Evolutionary conservation across 805 yeast species (phyloP).

Genomic region (Jamesozyma jinghongensis): DNA sequence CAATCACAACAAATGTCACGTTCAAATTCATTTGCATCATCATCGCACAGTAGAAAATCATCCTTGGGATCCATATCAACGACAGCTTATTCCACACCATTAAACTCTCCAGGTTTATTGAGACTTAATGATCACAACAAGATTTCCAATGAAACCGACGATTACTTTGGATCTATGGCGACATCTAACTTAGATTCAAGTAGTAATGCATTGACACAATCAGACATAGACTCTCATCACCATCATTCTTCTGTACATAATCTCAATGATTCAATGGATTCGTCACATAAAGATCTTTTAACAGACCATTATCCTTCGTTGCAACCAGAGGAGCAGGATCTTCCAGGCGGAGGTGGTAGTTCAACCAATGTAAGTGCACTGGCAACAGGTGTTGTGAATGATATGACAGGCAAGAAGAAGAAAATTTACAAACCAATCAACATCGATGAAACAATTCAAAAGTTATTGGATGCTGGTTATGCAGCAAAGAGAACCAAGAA

Average conservation of each 20-base stretch:
- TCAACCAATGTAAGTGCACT: background rate
- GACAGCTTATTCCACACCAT: slow-evolving; percentile 27
- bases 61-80: slow-evolving; percentile 23
- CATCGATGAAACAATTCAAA: slow-evolving; percentile 82
- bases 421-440: slow-evolving; percentile 34
- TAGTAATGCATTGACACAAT: background rate
- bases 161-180: slow-evolving; percentile 14
- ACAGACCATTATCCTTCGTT: slow-evolving; percentile 2
- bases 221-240: background rate
- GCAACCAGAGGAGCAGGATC: background rate
- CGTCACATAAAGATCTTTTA: background rate
- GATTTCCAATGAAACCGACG: slow-evolving; percentile 6
- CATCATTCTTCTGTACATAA: slow-evolving; percentile 3
- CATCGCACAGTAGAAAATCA: slow-evolving; percentile 26
- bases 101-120: slow-evolving; percentile 25
- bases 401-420: slow-evolving; percentile 10
- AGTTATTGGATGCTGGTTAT: slow-evolving; percentile 91
- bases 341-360: background rate
- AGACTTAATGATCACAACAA: slow-evolving; percentile 5
- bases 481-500: slow-evolving; percentile 86
- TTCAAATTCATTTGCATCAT: slow-evolving; percentile 25
- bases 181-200: background rate
- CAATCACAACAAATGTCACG: slow-evolving; percentile 8
- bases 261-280: background rate
- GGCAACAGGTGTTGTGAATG: slow-evolving; percentile 1